phyloP scores from a whole-genome alignment of 495 filamentous ascomycete species.

The Articulospora tetracladia region DNA sequence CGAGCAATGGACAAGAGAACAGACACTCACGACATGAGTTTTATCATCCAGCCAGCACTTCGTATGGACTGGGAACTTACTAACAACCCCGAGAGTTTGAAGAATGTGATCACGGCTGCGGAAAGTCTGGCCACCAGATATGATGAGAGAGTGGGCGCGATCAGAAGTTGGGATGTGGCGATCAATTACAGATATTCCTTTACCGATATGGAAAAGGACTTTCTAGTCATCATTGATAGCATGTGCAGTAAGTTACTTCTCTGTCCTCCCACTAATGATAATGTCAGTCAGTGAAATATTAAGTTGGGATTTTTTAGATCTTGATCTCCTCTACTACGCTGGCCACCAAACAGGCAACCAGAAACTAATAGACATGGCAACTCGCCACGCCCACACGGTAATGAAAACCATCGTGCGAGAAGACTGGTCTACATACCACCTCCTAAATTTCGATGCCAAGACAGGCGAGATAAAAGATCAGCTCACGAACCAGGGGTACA shows the following conservation, averaged over 20 bases:
- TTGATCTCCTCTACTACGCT: conserved; percentile 42
- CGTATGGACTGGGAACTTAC: conserved; percentile 36
- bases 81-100: conserved; percentile 27
- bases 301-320: conserved; percentile 18
- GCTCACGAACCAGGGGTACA: conserved; percentile 39
- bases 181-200: conserved; percentile 28
- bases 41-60: conserved; percentile 40
- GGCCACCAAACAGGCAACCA: conserved; percentile 27
- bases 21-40: conserved; percentile 42
- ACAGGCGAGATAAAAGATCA: conserved; percentile 30
- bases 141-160: conserved; percentile 28
- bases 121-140: conserved; percentile 35
- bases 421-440: conserved; percentile 36
- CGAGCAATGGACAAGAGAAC: conserved; percentile 31
- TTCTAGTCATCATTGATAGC: conserved; percentile 44
- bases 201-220: conserved; percentile 22
- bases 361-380: conserved; percentile 31
- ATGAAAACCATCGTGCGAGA: conserved; percentile 28
- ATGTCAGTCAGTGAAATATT: background rate
- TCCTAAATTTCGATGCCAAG: conserved; percentile 34
- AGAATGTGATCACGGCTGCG: conserved; percentile 33
- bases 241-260: conserved; percentile 31
- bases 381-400: conserved; percentile 32
- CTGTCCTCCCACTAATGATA: background rate
- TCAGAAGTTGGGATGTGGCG: conserved; percentile 37